phyloP scores from a whole-genome alignment of 495 filamentous ascomycete species.

The Hypoxylon lienhwacheense region DNA sequence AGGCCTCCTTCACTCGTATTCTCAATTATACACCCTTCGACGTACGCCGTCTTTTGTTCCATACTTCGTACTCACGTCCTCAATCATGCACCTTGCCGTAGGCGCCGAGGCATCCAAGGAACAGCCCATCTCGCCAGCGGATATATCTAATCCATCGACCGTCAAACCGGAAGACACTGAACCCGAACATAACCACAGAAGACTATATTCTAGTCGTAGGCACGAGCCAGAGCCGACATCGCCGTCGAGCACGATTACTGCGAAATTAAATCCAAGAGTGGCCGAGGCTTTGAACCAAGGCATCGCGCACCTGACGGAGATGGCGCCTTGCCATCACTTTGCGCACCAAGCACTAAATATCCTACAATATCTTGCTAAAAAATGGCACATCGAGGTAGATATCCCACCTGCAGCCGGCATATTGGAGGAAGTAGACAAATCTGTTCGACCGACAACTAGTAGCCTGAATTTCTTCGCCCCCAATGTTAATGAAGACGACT shows the following conservation, averaged over 20 bases:
- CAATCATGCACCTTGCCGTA: slow-evolving; percentile 61
- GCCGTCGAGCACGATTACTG: slow-evolving; percentile 26
- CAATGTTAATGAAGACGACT: slow-evolving; percentile 47
- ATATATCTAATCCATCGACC: slow-evolving; percentile 28
- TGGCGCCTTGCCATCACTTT: slow-evolving; percentile 62
- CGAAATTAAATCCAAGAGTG: slow-evolving; percentile 37
- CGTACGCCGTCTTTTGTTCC: slow-evolving; percentile 61
- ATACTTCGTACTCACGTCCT: slow-evolving; percentile 60
- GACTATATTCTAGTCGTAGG: slow-evolving; percentile 19
- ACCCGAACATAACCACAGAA: slow-evolving; percentile 17
- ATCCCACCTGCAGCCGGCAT: slow-evolving; percentile 28
- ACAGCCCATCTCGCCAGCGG: slow-evolving; percentile 17
- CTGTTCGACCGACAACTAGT: slow-evolving; percentile 43
- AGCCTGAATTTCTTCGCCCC: slow-evolving; percentile 57
- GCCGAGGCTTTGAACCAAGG: slow-evolving; percentile 46
- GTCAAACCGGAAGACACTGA: slow-evolving; percentile 29
- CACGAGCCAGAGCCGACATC: slow-evolving; percentile 34
- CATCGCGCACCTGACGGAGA: slow-evolving; percentile 57
- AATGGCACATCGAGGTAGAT: slow-evolving; percentile 59
- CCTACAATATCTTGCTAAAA: slow-evolving; percentile 54
- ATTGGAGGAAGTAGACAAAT: slow-evolving; percentile 35
- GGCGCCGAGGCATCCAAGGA: slow-evolving; percentile 36
- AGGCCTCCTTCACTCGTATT: slow-evolving; percentile 58
- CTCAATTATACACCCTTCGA: slow-evolving; percentile 60
- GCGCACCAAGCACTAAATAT: slow-evolving; percentile 61